These are phyloP conservation scores for Hypoxylon sp. DNA, from an alignment of 2,329 filamentous ascomycete genomes.

Conservation along the genomic window DNA sequence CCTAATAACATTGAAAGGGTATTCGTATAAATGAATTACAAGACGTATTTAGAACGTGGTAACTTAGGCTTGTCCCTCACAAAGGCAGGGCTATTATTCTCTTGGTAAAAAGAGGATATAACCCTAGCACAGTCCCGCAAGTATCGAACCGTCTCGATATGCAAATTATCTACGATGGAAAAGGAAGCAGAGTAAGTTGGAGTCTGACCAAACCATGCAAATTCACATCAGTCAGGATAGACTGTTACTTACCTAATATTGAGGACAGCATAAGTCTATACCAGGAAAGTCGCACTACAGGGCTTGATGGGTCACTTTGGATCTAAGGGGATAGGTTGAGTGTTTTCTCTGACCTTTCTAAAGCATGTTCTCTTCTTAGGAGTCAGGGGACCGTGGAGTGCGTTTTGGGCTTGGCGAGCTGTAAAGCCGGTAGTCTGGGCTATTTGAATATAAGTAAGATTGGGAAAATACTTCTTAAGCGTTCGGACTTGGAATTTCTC, in stretches of 20 bases:
- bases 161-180: background rate
- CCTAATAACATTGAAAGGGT: background rate
- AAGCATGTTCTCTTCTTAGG: conserved; percentile 1
- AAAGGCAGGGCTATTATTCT: background rate
- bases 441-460: conserved; percentile 2
- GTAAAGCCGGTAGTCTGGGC: conserved; percentile 4
- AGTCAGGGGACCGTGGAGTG: conserved; percentile 5
- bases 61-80: background rate
- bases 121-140: background rate
- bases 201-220: background rate
- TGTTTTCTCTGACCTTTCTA: background rate
- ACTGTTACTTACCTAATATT: background rate
- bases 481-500: background rate
- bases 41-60: background rate
- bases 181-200: background rate
- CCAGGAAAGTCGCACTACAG: background rate
- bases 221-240: background rate
- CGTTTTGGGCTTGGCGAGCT: background rate
- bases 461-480: conserved; percentile 4
- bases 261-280: background rate
- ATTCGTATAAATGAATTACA: background rate
- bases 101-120: background rate
- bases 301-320: background rate
- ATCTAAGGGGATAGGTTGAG: background rate
- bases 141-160: background rate